Evolutionary conservation across 2,329 filamentous ascomycete genomes (phyloP).

Genomic region (Tolypocladium cylindrosporum): DNA sequence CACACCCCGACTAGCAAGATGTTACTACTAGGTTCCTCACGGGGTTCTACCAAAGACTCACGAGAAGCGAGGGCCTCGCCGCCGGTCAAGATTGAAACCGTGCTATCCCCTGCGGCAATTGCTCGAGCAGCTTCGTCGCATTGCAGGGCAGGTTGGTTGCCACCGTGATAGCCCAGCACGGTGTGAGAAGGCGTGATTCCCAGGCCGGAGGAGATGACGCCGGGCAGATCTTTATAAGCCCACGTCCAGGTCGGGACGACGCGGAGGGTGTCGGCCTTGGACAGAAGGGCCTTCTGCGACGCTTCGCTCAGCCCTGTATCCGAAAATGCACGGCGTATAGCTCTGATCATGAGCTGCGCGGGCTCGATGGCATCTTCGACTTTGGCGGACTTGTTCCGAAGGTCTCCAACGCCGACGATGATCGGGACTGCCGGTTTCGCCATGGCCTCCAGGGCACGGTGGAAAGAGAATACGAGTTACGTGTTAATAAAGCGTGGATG

Average conservation of each 20-base stretch:
- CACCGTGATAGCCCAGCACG: conserved; percentile 47
- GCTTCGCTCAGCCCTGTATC: conserved; percentile 29
- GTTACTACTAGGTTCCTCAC: not conserved
- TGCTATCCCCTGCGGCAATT: conserved; percentile 41
- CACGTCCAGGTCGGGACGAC: conserved; percentile 57
- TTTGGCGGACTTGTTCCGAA: conserved; percentile 44
- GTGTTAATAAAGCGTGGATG: not conserved
- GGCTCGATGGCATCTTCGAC: conserved; percentile 45
- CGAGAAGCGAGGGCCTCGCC: conserved; percentile 55
- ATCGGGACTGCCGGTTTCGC: conserved; percentile 29
- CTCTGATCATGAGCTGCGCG: conserved; percentile 45
- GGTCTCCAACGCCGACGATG: conserved; percentile 52
- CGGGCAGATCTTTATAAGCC: conserved; percentile 51
- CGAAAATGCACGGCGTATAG: conserved; percentile 38
- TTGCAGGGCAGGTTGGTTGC: conserved; percentile 50
- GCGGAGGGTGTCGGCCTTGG: conserved; percentile 44
- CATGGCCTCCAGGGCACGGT: not conserved
- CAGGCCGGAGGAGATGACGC: conserved; percentile 38
- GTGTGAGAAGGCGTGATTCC: conserved; percentile 35
- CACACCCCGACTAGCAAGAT: conserved; percentile 19
- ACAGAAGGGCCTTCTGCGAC: not conserved
- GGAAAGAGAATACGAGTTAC: not conserved
- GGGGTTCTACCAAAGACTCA: conserved; percentile 12
- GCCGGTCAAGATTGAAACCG: conserved; percentile 49
- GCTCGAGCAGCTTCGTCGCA: conserved; percentile 54